Conservation (phyloP, 148 eudicot species). For the Agrostemma githago region DNA sequence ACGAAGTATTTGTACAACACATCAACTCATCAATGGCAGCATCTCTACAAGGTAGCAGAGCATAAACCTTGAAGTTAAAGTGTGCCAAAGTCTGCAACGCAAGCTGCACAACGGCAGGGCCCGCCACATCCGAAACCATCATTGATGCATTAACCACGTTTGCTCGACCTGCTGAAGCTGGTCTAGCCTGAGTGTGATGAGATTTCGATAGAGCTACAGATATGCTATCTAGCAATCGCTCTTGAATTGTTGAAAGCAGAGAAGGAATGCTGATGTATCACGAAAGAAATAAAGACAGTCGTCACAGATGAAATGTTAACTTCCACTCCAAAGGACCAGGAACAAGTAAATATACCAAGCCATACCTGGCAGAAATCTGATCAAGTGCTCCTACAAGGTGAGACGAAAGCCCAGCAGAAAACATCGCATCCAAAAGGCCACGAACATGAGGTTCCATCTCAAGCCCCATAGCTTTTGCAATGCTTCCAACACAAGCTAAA, state of each 20-base stretch:
- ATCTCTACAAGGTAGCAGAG: slow-evolving; percentile 1
- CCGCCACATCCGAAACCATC: slow-evolving; percentile 58
- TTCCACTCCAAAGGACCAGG: not conserved
- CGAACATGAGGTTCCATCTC: slow-evolving; percentile 78
- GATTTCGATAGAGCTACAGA: slow-evolving; percentile 68
- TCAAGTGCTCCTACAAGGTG: slow-evolving; percentile 79
- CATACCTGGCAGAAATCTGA: slow-evolving; percentile 49
- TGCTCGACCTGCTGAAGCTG: slow-evolving; percentile 44
- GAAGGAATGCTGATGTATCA: slow-evolving; percentile 68
- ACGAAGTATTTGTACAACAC: not conserved
- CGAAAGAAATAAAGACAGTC: slow-evolving; percentile 1
- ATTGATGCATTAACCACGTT: slow-evolving; percentile 34
- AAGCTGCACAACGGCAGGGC: slow-evolving; percentile 79
- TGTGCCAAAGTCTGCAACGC: slow-evolving; percentile 90
- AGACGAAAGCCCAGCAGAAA: slow-evolving; percentile 79
- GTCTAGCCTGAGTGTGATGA: slow-evolving; percentile 51
- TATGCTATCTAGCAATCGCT: slow-evolving; percentile 72
- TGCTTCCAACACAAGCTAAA: slow-evolving; percentile 80
- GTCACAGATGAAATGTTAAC: not conserved
- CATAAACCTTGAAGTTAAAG: slow-evolving; percentile 82
- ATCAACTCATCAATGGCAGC: not conserved
- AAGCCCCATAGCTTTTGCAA: slow-evolving; percentile 92
- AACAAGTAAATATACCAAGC: not conserved
- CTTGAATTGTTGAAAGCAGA: slow-evolving; percentile 81
- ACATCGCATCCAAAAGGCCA: slow-evolving; percentile 89